Evolutionary conservation across 1,284 basidiomycete genomes (phyloP).

Genomic region (Lentinula novae-zelandiae): DNA sequence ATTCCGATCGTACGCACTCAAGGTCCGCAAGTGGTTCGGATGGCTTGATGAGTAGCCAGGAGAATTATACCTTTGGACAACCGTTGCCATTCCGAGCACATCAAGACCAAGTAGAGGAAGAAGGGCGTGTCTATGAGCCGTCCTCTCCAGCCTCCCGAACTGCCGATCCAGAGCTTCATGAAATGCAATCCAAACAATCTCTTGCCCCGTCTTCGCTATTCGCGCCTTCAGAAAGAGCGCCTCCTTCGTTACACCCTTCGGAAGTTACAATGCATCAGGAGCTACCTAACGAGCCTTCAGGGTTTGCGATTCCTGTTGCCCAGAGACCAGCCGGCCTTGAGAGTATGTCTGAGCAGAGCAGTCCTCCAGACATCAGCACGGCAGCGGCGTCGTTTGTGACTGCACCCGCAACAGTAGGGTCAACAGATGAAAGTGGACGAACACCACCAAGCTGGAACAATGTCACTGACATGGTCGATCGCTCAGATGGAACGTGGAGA

Average conservation of each 20-base stretch:
- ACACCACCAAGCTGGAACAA: conserved; percentile 36
- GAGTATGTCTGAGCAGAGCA: conserved; percentile 24
- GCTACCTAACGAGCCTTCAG: conserved; percentile 5
- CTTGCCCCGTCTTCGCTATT: background rate
- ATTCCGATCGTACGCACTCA: conserved; percentile 38
- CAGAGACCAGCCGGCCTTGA: conserved; percentile 1
- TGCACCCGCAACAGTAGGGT: conserved; percentile 51
- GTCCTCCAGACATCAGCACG: conserved; percentile 60
- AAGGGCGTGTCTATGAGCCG: conserved; percentile 6
- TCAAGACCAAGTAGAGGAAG: conserved; percentile 19
- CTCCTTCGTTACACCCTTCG: conserved; percentile 13
- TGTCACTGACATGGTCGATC: conserved; percentile 36
- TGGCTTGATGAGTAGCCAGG: conserved; percentile 44
- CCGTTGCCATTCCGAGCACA: conserved; percentile 28
- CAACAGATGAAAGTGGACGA: conserved; percentile 35
- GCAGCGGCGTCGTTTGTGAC: conserved; percentile 67
- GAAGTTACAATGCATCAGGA: conserved; percentile 15
- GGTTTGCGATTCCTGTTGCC: conserved; percentile 11
- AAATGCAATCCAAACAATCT: conserved; percentile 8
- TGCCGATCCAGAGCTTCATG: conserved; percentile 1
- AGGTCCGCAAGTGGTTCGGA: conserved; percentile 50
- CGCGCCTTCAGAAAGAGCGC: background rate
- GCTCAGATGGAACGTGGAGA: conserved; percentile 27
- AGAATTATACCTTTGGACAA: conserved; percentile 62
- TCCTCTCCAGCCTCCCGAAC: background rate